A percentile compares a stretch with the other conserved stretches of the same genome.
These are phyloP conservation scores for Neurospora sp. DNA, from an alignment of 495 filamentous ascomycete species.

Conservation along the genomic window DNA sequence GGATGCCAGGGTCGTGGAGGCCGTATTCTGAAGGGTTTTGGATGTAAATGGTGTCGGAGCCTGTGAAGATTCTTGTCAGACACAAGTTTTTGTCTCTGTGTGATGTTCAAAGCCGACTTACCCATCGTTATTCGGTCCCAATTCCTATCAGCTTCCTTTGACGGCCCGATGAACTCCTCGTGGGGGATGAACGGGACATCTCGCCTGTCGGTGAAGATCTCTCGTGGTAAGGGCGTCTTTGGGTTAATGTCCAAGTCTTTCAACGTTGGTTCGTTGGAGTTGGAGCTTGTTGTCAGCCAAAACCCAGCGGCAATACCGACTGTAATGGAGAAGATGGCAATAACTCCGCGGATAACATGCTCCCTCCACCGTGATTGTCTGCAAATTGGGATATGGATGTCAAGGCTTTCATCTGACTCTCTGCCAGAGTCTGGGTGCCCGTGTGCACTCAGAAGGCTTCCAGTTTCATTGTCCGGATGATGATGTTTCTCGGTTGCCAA, in stretches of 20 bases:
- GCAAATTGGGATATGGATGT: not conserved
- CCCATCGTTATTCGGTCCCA: not conserved
- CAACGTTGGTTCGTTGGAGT: not conserved
- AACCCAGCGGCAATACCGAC: not conserved
- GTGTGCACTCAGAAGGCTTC: not conserved
- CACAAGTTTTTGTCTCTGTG: not conserved
- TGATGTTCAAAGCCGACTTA: not conserved
- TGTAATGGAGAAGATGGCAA: not conserved
- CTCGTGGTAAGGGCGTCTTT: not conserved
- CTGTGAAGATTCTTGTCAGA: not conserved
- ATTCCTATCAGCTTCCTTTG: not conserved
- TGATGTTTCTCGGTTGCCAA: not conserved
- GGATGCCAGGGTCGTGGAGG: not conserved
- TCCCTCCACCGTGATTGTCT: not conserved
- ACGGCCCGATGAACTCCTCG: not conserved
- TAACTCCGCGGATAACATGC: not conserved
- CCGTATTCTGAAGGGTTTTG: not conserved
- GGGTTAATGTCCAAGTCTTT: not conserved
- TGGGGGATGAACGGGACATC: not conserved
- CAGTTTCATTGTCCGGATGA: not conserved
- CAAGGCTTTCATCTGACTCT: not conserved
- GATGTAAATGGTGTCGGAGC: constrained; percentile 1
- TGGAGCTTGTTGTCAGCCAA: not conserved
- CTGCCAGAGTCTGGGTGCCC: not conserved
- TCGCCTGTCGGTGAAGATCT: not conserved